Evolutionary conservation across 352 stramenopile genomes (phyloP).

Genomic region (Phytophthora ohioensis): DNA sequence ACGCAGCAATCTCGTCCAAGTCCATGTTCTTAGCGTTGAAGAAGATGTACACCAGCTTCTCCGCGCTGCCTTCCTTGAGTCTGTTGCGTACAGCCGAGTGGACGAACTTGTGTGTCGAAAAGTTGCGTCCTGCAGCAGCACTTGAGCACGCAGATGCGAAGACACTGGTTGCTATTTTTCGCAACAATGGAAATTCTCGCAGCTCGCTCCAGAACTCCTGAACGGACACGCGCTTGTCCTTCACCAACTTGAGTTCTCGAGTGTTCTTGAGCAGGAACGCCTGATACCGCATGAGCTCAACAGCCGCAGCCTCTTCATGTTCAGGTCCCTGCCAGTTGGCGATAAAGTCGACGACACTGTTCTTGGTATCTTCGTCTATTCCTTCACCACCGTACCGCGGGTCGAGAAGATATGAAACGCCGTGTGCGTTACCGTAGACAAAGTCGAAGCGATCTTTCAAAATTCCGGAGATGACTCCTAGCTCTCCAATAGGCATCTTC

Average conservation of each 20-base stretch:
- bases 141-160: background rate
- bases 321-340: background rate
- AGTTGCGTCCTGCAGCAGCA: conserved; percentile 1
- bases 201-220: background rate
- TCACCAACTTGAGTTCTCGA: background rate
- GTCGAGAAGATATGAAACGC: background rate
- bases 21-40: background rate
- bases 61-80: background rate
- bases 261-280: background rate
- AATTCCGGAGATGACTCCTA: background rate
- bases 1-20: background rate
- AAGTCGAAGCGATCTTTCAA: background rate
- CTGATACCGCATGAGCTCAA: background rate
- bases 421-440: background rate
- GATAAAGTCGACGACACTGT: background rate
- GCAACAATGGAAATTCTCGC: background rate
- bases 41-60: conserved; percentile 13
- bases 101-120: conserved; percentile 7
- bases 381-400: background rate
- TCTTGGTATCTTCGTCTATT: background rate
- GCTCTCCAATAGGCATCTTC: background rate
- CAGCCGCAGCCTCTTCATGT: background rate
- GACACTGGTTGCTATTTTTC: background rate
- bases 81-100: conserved; percentile 1
- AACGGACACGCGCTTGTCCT: background rate